These are phyloP conservation scores for Diaporthe sp. DNA, from an alignment of 2,329 filamentous ascomycete genomes.

Conservation along the genomic window DNA sequence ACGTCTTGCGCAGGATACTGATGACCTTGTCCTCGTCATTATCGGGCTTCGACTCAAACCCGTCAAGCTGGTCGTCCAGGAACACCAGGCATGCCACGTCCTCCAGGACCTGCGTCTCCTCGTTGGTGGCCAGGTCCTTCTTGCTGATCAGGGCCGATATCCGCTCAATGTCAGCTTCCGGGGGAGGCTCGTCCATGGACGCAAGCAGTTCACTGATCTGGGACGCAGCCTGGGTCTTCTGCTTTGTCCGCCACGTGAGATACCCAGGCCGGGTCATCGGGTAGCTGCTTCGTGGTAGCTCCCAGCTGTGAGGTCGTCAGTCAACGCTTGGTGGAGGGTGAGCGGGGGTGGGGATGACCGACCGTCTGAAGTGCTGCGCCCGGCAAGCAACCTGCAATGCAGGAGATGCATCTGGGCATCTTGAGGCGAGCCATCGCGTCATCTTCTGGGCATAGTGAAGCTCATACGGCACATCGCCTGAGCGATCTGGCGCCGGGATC, in stretches of 20 bases:
- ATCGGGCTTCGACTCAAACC: constrained; percentile 77
- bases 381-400: constrained; percentile 81
- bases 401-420: constrained; percentile 73
- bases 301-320: constrained; percentile 68
- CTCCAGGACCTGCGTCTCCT: constrained; percentile 82
- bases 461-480: constrained; percentile 75
- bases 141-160: constrained; percentile 84
- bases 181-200: constrained; percentile 55
- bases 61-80: constrained; percentile 87
- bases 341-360: constrained; percentile 38
- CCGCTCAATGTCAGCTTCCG: constrained; percentile 67
- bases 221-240: constrained; percentile 75
- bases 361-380: constrained; percentile 86
- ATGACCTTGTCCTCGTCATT: constrained; percentile 84
- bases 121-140: constrained; percentile 74
- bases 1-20: constrained; percentile 79
- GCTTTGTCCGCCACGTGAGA: constrained; percentile 81
- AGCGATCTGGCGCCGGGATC: constrained; percentile 58
- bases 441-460: constrained; percentile 86
- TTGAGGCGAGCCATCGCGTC: constrained; percentile 78
- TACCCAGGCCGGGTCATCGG: constrained; percentile 84
- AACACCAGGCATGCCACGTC: constrained; percentile 92
- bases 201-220: constrained; percentile 69
- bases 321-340: constrained; percentile 12
- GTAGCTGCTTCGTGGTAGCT: constrained; percentile 80